Evolutionary conservation across 1,139 yeast species (phyloP).

Genomic region (Geotrichum restrictum): DNA sequence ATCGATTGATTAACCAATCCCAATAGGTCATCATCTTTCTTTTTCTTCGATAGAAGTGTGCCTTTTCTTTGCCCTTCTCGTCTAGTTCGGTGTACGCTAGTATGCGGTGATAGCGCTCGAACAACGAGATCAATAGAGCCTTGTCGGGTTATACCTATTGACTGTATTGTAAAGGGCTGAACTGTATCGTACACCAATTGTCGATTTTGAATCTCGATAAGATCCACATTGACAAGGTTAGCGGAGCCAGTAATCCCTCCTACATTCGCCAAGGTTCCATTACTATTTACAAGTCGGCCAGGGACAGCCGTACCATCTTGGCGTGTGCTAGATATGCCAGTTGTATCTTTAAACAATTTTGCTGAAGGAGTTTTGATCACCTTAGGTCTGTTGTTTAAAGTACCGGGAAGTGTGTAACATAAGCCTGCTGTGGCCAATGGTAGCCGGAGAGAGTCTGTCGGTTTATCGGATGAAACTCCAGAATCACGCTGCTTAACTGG

Average conservation of each 20-base stretch:
- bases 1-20: slow-evolving; percentile 4
- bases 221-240: slow-evolving; percentile 10
- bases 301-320: slow-evolving; percentile 15
- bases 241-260: slow-evolving; percentile 24
- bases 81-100: not conserved
- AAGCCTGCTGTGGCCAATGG: slow-evolving; percentile 29
- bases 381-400: slow-evolving; percentile 23
- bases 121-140: slow-evolving; percentile 17
- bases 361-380: slow-evolving; percentile 9
- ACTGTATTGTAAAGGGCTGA: slow-evolving; percentile 17
- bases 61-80: slow-evolving; percentile 1
- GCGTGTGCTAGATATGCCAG: not conserved
- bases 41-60: slow-evolving; percentile 4
- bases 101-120: not conserved
- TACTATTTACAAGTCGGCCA: slow-evolving; percentile 23
- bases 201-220: not conserved
- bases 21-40: slow-evolving; percentile 1
- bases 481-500: not conserved
- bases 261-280: slow-evolving; percentile 22
- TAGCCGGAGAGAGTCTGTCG: not conserved
- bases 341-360: not conserved
- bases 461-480: not conserved
- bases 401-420: slow-evolving; percentile 26
- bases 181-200: slow-evolving; percentile 10
- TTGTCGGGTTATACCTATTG: slow-evolving; percentile 9